Conservation (phyloP, 176 grass and related monocot genomes). For the Elymus sibiricus region DNA sequence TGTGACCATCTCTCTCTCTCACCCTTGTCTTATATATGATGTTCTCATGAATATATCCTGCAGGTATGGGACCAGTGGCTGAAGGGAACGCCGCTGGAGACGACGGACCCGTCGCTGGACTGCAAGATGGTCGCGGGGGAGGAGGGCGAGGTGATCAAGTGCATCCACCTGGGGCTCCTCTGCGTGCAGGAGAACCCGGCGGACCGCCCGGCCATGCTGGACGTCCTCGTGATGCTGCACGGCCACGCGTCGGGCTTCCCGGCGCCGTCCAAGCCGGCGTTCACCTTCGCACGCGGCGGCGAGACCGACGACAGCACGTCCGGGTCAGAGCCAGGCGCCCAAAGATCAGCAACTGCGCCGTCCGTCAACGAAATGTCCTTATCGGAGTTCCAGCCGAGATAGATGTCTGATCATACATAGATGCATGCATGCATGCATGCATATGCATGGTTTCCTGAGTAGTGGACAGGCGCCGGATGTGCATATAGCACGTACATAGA, state of each 20-base stretch:
- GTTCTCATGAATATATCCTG: no score
- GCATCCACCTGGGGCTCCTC: constrained; percentile 21
- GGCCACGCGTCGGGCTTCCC: neutral
- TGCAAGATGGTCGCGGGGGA: neutral
- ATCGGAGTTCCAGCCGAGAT: constrained; percentile 16
- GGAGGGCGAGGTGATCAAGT: constrained; percentile 24
- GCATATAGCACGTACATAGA: no score
- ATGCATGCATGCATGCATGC: no score
- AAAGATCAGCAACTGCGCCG: neutral
- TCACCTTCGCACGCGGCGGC: neutral
- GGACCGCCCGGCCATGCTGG: no score
- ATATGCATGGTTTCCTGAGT: no score
- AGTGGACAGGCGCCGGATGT: no score
- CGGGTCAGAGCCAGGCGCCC: neutral
- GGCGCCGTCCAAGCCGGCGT: constrained; percentile 14
- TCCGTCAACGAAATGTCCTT: neutral
- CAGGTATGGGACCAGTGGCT: constrained; percentile 30
- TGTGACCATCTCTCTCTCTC: no score
- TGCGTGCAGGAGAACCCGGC: no score
- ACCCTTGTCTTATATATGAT: no score
- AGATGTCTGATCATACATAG: neutral
- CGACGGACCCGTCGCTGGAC: neutral
- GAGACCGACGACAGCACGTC: neutral
- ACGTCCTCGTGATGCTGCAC: constrained; percentile 27
- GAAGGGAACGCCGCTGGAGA: neutral